Evolutionary conservation across 495 filamentous ascomycete genomes (phyloP).

Genomic region (Peziza echinospora): DNA sequence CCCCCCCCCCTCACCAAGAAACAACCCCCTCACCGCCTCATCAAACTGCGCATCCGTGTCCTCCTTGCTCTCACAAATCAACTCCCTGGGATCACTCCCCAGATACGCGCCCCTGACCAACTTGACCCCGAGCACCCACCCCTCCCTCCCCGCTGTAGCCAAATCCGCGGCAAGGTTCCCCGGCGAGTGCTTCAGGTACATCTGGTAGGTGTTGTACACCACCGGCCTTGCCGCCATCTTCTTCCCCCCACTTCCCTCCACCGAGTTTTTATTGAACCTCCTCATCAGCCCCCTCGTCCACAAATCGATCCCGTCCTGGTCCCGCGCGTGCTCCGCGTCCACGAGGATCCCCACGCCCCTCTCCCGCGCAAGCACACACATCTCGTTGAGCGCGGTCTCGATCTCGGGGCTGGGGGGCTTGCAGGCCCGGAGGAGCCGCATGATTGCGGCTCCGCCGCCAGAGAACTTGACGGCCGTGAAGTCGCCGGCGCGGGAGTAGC

Average conservation of each 20-base stretch:
- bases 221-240: too few species aligned
- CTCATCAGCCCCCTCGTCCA: conserved; percentile 38
- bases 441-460: conserved; percentile 42
- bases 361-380: conserved; percentile 53
- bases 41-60: conserved; percentile 50
- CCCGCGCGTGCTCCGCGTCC: conserved; percentile 66
- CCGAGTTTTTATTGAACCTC: background rate
- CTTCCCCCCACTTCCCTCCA: too few species aligned
- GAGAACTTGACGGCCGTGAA: conserved; percentile 78
- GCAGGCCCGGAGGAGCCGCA: conserved; percentile 7
- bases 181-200: conserved; percentile 41
- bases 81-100: conserved; percentile 43
- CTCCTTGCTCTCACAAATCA: conserved; percentile 62
- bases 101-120: conserved; percentile 85
- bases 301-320: conserved; percentile 64
- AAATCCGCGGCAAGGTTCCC: conserved; percentile 44
- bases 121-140: conserved; percentile 70
- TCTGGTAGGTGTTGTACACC: background rate
- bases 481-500: conserved; percentile 50
- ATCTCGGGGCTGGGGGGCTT: conserved; percentile 26
- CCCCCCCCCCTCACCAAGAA: background rate
- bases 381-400: conserved; percentile 42
- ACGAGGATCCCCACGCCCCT: conserved; percentile 58
- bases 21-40: conserved; percentile 7
- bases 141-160: conserved; percentile 37